A percentile compares a stretch with the other conserved stretches of the same genome.
phyloP scores from a whole-genome alignment of 345 rosid genomes.

The Eucalyptus brandiana region DNA sequence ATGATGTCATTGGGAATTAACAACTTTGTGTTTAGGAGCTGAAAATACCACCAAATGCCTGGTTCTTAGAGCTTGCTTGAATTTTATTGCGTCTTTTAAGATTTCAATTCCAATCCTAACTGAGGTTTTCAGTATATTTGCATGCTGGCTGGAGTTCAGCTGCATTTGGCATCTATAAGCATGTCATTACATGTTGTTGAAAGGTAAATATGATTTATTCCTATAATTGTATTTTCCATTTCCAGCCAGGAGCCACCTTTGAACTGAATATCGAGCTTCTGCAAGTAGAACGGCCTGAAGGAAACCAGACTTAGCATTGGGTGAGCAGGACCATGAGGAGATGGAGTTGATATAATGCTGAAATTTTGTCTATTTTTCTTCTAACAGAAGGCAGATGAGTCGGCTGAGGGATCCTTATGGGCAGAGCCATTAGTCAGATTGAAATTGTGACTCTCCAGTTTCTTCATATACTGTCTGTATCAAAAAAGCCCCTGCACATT shows the following conservation, averaged over 20 bases:
- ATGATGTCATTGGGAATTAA: not conserved
- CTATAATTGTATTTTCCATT: not conserved
- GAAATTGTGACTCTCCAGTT: not conserved
- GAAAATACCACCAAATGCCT: not conserved
- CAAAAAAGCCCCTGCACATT: too few relatives aligned
- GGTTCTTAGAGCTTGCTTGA: not conserved
- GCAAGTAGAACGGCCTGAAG: constrained; percentile 34
- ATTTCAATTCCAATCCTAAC: not conserved
- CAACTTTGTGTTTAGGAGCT: not conserved
- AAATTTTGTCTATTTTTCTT: not conserved
- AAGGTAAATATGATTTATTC: not conserved
- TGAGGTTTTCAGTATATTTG: not conserved
- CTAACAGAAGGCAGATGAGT: not conserved
- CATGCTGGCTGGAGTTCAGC: too few relatives aligned
- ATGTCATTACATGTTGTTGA: not conserved
- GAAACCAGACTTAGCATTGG: constrained; percentile 4
- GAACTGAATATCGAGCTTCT: constrained; percentile 82
- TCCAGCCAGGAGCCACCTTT: constrained; percentile 78
- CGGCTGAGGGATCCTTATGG: not conserved
- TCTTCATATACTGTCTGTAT: rapidly evolving
- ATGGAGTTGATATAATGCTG: not conserved
- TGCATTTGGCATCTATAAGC: not conserved
- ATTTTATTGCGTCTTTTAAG: not conserved
- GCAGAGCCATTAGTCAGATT: not conserved
- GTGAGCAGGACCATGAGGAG: not conserved